Base-by-base conservation (phyloP, 73 alveolate species). In the Urostyla sp. region DNA sequence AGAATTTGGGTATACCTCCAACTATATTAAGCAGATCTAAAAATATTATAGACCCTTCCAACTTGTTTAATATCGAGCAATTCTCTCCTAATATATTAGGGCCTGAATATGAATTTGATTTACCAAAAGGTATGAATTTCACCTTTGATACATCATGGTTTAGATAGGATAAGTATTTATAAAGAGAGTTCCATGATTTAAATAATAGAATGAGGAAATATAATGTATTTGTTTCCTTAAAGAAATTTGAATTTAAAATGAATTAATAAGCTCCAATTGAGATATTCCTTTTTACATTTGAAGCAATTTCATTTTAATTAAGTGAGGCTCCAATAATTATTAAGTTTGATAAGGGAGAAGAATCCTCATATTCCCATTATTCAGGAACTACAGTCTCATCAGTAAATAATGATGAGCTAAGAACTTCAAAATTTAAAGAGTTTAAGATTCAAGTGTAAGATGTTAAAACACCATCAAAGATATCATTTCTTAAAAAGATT, bases 61-160 rank as follows among this genome's bases (percentile, higher is more conserved):
- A 24, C 10, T 20, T 75, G n/a, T 20, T 37, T 8, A 27, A 20
- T 37, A 56, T 75, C 27, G 78, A 75, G 11, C 45, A 59, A 45
- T 75, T 75, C 43, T 34, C 87, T 21, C 63, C 76, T 34, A 38
- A 40, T 16, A 75, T 75, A 38, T n/a, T 38, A 0, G 72, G 66
- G 5, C 72, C 76, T 24, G 87, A 75, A 20, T 55, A 36, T 59
- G 87, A 75, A 67, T 75, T 75, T 55, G 87, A 75, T 38, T 54
- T 75, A 7, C 78, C 78, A n/a, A 75, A 57, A 32, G 87, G 87
- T 11, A 53, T 75, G 78, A 75, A 75, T 55, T 75, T 75, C 57
- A 75, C 78, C 3, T 75, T 75, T 40, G 78, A 75, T 37, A 55
- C 87, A 6, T 40, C 69, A 6, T 52, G 54, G 24, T 75, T 75